These are phyloP conservation scores for Stevia rebaudiana DNA, from an alignment of 140 eudicot genomes.

Conservation along the genomic window DNA sequence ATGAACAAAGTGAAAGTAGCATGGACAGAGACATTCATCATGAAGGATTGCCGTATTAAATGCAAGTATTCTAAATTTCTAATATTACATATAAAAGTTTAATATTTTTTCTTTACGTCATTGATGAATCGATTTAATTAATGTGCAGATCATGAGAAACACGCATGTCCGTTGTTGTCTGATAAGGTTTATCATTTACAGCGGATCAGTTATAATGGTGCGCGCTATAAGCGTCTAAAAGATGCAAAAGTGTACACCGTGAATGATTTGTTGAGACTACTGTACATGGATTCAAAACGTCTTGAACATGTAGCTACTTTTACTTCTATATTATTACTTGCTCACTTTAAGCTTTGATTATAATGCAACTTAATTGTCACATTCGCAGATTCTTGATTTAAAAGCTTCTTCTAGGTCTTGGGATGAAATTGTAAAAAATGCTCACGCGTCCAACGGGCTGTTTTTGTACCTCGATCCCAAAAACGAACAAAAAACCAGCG, in stretches of 20 bases:
- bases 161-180: conserved; percentile 29
- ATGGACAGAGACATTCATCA: conserved; percentile 35
- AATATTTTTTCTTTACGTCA: neutral
- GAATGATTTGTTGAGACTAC: conserved; percentile 39
- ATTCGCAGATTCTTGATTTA: conserved; percentile 34
- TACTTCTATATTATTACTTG: neutral
- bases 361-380: neutral
- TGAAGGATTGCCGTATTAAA: conserved; percentile 37
- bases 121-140: neutral
- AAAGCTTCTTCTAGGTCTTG: conserved; percentile 22
- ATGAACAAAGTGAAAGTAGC: conserved; percentile 38
- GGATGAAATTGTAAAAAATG: conserved; percentile 33
- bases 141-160: conserved; percentile 48
- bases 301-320: conserved; percentile 39
- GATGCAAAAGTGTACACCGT: conserved; percentile 36
- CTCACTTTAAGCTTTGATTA: neutral
- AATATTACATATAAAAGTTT: neutral
- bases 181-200: conserved; percentile 47
- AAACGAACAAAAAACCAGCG: conserved; percentile 19
- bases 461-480: conserved; percentile 32
- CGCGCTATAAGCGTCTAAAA: conserved; percentile 28
- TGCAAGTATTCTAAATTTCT: conserved; percentile 24
- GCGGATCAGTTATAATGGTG: conserved; percentile 37
- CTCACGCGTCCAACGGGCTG: conserved; percentile 34
- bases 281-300: conserved; percentile 29